Evolutionary conservation across 257 asterid species (phyloP).

Genomic region (Osmanthus fragrans): DNA sequence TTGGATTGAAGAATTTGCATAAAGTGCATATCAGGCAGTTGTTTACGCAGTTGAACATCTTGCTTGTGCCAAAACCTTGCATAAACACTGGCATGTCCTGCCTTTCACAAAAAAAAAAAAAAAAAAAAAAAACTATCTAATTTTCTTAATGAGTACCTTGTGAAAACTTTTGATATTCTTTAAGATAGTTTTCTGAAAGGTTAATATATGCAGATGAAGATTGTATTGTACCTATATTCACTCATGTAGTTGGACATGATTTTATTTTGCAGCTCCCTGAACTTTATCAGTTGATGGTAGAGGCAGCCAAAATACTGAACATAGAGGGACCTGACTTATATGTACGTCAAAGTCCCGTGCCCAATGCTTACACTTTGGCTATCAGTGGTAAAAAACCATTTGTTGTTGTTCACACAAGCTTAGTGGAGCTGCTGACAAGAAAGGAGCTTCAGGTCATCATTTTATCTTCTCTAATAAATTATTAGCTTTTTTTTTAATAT

Average conservation of each 20-base stretch:
- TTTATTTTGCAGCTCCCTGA: constrained; percentile 69
- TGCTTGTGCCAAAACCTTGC: neutral
- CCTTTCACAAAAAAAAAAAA: neutral
- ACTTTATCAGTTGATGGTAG: constrained; percentile 70
- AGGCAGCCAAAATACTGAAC: constrained; percentile 71
- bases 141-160: neutral
- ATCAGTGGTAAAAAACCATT: constrained; percentile 91
- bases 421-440: constrained; percentile 81
- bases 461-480: constrained; percentile 13
- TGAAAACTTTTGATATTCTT: neutral
- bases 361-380: constrained; percentile 93
- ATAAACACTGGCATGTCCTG: neutral
- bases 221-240: neutral
- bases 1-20: neutral
- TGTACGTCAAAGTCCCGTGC: constrained; percentile 88
- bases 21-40: neutral
- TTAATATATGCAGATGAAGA: neutral
- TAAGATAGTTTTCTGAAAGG: neutral
- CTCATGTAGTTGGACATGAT: constrained; percentile 2
- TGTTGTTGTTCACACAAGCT: constrained; percentile 93
- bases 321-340: constrained; percentile 83
- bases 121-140: neutral
- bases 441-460: constrained; percentile 80
- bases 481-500: neutral
- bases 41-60: neutral